Conservation (phyloP, 768 basidiomycete genomes). For the Vararia minispora region DNA sequence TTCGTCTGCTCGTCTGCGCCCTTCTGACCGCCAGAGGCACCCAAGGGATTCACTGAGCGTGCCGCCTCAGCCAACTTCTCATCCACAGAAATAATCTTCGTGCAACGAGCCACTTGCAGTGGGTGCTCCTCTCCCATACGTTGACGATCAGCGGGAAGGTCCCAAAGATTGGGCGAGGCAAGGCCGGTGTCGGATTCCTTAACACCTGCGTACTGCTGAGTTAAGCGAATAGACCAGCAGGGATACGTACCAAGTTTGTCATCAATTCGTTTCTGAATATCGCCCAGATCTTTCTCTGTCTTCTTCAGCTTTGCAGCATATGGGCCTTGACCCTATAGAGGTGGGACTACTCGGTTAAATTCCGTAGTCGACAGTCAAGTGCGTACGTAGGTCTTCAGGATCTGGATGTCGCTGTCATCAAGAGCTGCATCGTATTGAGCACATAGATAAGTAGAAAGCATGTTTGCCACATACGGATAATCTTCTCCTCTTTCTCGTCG, state of each 20-base stretch:
- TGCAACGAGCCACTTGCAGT: conserved; percentile 94
- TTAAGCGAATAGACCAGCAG: neutral
- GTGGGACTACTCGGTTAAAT: conserved; percentile 4
- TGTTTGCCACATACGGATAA: conserved; percentile 38
- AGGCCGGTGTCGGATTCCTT: conserved; percentile 98
- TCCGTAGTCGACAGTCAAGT: conserved; percentile 2
- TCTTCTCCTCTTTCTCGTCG: conserved; percentile 86
- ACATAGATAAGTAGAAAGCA: neutral
- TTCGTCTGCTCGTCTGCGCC: conserved; percentile 99
- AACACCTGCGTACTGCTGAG: conserved; percentile 42
- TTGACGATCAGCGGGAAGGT: conserved; percentile 84
- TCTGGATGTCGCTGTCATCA: conserved; percentile 97
- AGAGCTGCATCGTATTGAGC: conserved; percentile 44
- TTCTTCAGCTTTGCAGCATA: conserved; percentile 84
- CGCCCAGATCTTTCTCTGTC: conserved; percentile 86
- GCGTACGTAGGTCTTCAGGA: conserved; percentile 93
- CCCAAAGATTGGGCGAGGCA: conserved; percentile 95
- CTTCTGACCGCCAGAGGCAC: conserved; percentile 78
- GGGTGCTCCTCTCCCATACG: conserved; percentile 91
- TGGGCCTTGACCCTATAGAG: conserved; percentile 86
- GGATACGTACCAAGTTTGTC: conserved; percentile 77
- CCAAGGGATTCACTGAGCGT: conserved; percentile 64
- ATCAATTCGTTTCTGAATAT: conserved; percentile 94
- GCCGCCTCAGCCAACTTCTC: conserved; percentile 67
- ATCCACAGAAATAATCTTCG: conserved; percentile 90